Conservation (phyloP, 140 eudicot genomes). For the Erigeron philadelphicus region DNA sequence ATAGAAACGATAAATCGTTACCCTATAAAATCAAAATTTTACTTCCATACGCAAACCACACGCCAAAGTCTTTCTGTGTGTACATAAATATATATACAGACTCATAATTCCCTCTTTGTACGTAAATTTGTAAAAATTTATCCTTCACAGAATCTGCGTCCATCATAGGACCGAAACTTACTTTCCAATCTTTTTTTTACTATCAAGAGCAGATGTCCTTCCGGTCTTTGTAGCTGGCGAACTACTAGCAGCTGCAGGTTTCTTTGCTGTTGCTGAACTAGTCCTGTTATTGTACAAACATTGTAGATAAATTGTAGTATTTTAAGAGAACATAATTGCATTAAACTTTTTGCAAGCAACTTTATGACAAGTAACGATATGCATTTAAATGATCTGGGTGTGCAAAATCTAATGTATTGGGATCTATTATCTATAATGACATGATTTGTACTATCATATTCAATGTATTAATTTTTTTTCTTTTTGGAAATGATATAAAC, state of each 20-base stretch:
- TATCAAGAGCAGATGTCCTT: conserved; percentile 4
- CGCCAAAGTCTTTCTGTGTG: conserved; percentile 3
- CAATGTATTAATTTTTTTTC: no score
- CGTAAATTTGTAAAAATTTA: conserved; percentile 8
- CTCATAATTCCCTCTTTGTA: conserved; percentile 18
- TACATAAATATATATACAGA: conserved; percentile 13
- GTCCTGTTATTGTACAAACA: conserved; percentile 19
- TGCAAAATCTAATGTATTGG: no score
- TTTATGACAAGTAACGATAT: neutral
- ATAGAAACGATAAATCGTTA: conserved; percentile 21
- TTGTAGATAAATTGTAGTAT: neutral
- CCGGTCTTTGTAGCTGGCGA: conserved; percentile 24
- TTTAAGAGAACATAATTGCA: neutral
- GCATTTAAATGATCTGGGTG: no score
- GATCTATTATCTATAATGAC: no score
- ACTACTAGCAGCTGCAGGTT: conserved; percentile 14
- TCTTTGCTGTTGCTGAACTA: conserved; percentile 22
- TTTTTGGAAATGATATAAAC: no score
- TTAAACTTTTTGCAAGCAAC: neutral
- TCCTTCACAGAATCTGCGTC: conserved; percentile 15
- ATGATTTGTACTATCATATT: no score
- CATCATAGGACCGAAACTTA: conserved; percentile 18
- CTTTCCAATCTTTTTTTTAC: conserved; percentile 23
- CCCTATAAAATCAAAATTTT: conserved; percentile 6
- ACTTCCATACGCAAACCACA: conserved; percentile 14